Evolutionary conservation across 1,284 basidiomycete species (phyloP).

Genomic region (Pterula multifida): DNA sequence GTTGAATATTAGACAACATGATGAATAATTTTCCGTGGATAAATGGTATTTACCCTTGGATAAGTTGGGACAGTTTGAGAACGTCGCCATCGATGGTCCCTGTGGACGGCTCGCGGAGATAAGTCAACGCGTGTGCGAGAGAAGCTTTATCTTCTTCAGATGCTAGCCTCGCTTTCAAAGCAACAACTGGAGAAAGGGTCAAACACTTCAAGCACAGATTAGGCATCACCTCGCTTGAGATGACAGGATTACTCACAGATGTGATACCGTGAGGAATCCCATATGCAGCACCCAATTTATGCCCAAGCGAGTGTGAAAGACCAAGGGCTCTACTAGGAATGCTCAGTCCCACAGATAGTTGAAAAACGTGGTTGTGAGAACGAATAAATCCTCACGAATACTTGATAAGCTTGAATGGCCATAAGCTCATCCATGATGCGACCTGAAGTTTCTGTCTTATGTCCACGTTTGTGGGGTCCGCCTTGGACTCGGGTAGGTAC

Average conservation of each 20-base stretch:
- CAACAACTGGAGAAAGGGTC: constrained; percentile 56
- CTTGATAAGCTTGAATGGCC: constrained; percentile 47
- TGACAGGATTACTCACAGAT: constrained; percentile 36
- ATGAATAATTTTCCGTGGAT: too few species aligned
- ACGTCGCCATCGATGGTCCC: constrained; percentile 51
- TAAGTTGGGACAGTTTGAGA: constrained; percentile 35
- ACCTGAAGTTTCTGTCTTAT: constrained; percentile 60
- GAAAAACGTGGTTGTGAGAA: neutral
- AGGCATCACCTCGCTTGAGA: neutral
- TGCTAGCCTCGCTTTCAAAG: constrained; percentile 41
- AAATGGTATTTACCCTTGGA: constrained; percentile 43
- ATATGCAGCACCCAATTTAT: constrained; percentile 68
- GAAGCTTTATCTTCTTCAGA: constrained; percentile 45
- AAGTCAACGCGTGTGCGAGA: constrained; percentile 42
- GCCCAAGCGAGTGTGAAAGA: constrained; percentile 63
- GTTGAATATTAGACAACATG: too few species aligned
- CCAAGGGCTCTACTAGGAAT: constrained; percentile 41
- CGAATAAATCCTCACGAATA: constrained; percentile 20
- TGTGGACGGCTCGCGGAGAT: constrained; percentile 44
- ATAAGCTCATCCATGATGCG: constrained; percentile 72
- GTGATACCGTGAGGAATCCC: constrained; percentile 75
- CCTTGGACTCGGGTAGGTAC: constrained; percentile 55
- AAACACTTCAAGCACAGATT: constrained; percentile 41
- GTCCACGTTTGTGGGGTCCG: constrained; percentile 42
- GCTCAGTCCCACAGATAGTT: neutral